Evolutionary conservation across 2,329 filamentous ascomycete genomes (phyloP).

Genomic region (Diaporthe capsici): DNA sequence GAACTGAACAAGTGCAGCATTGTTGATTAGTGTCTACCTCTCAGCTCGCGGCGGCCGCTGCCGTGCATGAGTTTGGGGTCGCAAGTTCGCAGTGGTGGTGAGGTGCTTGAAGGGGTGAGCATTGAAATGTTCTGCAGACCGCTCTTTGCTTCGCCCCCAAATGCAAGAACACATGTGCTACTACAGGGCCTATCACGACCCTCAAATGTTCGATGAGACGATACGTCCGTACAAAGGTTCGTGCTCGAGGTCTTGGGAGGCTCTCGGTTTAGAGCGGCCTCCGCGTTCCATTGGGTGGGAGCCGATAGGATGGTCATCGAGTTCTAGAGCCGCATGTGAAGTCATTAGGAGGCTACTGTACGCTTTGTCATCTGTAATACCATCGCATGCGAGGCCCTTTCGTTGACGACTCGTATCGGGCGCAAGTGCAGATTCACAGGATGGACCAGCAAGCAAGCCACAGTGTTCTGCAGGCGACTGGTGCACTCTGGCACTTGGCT

Average conservation of each 20-base stretch:
- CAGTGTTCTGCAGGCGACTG: not conserved
- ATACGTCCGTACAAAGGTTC: not conserved
- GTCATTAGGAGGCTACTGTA: not conserved
- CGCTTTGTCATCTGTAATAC: conserved; percentile 6
- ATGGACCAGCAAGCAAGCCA: not conserved
- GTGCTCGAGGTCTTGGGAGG: not conserved
- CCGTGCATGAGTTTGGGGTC: not conserved
- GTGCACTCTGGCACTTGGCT: not conserved
- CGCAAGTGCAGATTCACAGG: not conserved
- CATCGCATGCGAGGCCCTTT: not conserved
- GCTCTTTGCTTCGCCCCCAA: conserved; percentile 27
- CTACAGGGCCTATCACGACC: not conserved
- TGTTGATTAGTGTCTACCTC: not conserved
- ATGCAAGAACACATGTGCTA: conserved; percentile 1
- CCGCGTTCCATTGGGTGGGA: not conserved
- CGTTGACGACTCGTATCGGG: not conserved
- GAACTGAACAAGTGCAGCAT: not conserved
- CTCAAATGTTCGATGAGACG: not conserved
- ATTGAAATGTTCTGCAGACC: conserved; percentile 12
- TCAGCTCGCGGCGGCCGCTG: conserved; percentile 12
- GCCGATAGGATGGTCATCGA: not conserved
- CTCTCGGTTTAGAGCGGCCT: not conserved
- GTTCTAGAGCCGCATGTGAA: conserved; percentile 9
- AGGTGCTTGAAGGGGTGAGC: not conserved
- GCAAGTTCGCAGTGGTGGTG: conserved; percentile 3